Evolutionary conservation across 1,284 basidiomycete species (phyloP).

Genomic region (Rhodotorula sp.): DNA sequence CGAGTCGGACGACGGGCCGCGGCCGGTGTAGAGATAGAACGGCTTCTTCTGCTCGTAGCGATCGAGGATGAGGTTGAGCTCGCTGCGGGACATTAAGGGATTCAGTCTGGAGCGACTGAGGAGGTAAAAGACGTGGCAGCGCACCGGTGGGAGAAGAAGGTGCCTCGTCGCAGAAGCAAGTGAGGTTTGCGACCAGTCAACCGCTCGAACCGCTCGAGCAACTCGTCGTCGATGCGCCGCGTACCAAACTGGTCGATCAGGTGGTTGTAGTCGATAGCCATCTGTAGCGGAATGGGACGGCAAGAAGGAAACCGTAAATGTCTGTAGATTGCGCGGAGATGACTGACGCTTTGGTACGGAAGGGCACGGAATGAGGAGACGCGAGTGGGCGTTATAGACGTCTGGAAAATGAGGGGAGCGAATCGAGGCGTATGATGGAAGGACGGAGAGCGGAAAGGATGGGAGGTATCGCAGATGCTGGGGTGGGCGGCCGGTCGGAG

Average conservation of each 20-base stretch:
- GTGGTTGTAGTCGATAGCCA: conserved; percentile 84
- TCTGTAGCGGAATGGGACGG: conserved; percentile 29
- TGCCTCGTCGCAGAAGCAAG: conserved; percentile 81
- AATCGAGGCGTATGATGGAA: too few species aligned
- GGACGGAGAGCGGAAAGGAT: too few species aligned
- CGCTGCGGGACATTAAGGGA: conserved; percentile 56
- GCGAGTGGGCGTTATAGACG: not conserved
- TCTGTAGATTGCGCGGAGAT: not conserved
- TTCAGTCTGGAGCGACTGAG: not conserved
- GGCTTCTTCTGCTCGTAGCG: conserved; percentile 96
- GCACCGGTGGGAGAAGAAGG: conserved; percentile 97
- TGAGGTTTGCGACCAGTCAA: conserved; percentile 91
- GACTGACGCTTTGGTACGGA: conserved; percentile 1
- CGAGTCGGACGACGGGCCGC: conserved; percentile 92
- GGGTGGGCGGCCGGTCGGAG: not conserved
- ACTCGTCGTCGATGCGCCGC: conserved; percentile 67
- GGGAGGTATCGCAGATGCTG: not conserved
- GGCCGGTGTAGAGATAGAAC: conserved; percentile 96
- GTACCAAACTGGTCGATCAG: conserved; percentile 93
- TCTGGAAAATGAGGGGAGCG: too few species aligned
- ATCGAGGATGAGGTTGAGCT: conserved; percentile 89
- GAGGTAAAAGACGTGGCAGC: conserved; percentile 39
- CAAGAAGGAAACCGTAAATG: not conserved
- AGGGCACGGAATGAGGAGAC: not conserved
- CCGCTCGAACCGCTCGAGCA: conserved; percentile 85